phyloP scores from a whole-genome alignment of 768 basidiomycete genomes.

The Lentinula edodes region DNA sequence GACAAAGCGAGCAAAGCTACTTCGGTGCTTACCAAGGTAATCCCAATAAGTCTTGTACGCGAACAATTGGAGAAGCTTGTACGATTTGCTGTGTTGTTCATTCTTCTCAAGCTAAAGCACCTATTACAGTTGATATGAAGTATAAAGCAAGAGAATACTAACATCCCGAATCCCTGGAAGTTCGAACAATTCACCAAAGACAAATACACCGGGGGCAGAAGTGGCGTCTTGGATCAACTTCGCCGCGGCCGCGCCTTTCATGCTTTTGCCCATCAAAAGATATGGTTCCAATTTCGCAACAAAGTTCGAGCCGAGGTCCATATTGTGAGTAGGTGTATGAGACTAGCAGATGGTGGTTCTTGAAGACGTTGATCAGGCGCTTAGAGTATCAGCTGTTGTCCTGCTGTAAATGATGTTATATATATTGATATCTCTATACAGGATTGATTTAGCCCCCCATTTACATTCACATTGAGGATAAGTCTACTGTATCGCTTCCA shows the following conservation, averaged over 20 bases:
- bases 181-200: slow-evolving; percentile 86
- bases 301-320: slow-evolving; percentile 63
- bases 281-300: slow-evolving; percentile 81
- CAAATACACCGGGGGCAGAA: slow-evolving; percentile 84
- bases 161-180: slow-evolving; percentile 83
- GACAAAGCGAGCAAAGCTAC: neutral
- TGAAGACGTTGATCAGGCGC: neutral
- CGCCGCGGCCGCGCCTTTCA: slow-evolving; percentile 89
- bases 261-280: slow-evolving; percentile 85
- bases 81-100: slow-evolving; percentile 58
- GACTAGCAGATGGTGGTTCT: neutral
- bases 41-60: slow-evolving; percentile 85
- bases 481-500: neutral
- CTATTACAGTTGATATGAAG: neutral
- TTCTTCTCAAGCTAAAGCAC: slow-evolving; percentile 53
- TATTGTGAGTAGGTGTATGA: slow-evolving; percentile 17
- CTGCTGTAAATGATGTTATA: too few species aligned
- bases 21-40: slow-evolving; percentile 55
- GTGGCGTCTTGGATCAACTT: slow-evolving; percentile 85
- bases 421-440: too few species aligned
- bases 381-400: neutral
- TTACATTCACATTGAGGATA: too few species aligned
- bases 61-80: slow-evolving; percentile 76
- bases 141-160: slow-evolving; percentile 14
- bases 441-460: too few species aligned